phyloP scores from a whole-genome alignment of 768 basidiomycete genomes.

The Coprinopsis sp. region DNA sequence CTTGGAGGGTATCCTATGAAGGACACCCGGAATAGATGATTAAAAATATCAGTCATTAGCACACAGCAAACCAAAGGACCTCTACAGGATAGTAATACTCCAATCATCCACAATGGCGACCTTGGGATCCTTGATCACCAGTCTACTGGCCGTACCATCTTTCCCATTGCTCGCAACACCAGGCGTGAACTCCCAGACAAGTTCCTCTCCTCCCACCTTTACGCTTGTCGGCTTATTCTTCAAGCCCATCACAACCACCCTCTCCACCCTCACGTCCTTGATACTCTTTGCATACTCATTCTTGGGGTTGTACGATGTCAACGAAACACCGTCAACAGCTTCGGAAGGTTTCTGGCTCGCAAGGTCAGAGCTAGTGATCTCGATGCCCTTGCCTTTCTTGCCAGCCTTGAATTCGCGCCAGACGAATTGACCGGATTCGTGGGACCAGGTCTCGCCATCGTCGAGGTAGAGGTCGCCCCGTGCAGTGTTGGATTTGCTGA shows the following conservation, averaged over 20 bases:
- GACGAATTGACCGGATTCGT: conserved; percentile 72
- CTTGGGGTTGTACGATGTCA: conserved; percentile 43
- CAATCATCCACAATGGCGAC: conserved; percentile 58
- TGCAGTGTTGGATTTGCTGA: conserved; percentile 57
- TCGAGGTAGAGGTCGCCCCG: conserved; percentile 90
- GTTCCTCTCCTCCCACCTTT: conserved; percentile 39
- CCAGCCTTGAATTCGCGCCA: conserved; percentile 75
- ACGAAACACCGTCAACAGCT: conserved; percentile 48
- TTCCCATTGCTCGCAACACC: conserved; percentile 54
- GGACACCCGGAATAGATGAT: too few species aligned
- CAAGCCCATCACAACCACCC: conserved; percentile 76
- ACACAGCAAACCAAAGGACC: too few species aligned
- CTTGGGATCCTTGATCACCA: conserved; percentile 75
- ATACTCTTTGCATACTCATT: conserved; percentile 73
- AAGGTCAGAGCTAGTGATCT: conserved; percentile 52
- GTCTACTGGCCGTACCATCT: conserved; percentile 60
- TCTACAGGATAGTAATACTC: conserved; percentile 42
- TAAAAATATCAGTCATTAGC: too few species aligned
- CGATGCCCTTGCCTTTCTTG: conserved; percentile 39
- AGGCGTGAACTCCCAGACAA: conserved; percentile 65
- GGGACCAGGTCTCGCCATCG: conserved; percentile 81
- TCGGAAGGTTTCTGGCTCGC: conserved; percentile 38
- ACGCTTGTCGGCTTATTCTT: conserved; percentile 56
- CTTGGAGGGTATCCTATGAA: too few species aligned
- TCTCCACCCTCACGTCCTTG: conserved; percentile 68